Evolutionary conservation across 2,329 filamentous ascomycete species (phyloP), one percentile per base, ranked within the genome.

Genomic region (Parascedosporium putredinis): DNA sequence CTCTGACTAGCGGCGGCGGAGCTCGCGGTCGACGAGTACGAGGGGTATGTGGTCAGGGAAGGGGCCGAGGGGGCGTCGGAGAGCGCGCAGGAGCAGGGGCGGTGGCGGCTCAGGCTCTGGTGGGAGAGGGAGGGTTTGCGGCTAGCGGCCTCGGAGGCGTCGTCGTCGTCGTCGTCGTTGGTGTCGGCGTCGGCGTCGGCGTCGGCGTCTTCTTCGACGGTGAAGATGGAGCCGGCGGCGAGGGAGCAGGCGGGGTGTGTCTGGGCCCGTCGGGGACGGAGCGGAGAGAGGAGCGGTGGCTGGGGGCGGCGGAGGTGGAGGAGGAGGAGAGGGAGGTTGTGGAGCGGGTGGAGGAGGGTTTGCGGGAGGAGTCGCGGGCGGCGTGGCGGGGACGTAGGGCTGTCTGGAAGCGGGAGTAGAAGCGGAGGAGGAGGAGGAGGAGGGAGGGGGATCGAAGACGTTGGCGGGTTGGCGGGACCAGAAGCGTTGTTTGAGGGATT

Each of bases 401-500:
- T 9, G 16, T 40, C 2, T 4, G 36, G 18, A 23, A 18, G 10
- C 36, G 4, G 36, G 10, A 18, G 36, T n/a, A 4, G 36, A 3
- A 23, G 36, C 5, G 5, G n/a, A 10, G n/a, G 14, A 18, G 4
- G 16, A 18, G 16, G 34, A 20, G 18, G 36, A 18, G 22, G 36
- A 18, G 36, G 36, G 22, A 10, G 36, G 36, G 9, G 36, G 18
- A 8, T n/a, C n/a, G 36, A 40, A 40, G 36, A n/a, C n/a, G 36
- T 20, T 40, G 4, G 36, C 36, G 36, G 36, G 36, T 9, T n/a
- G 10, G 36, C 10, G 36, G 14, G 36, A 18, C 36, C 36, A 20
- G 16, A 40, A 40, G 36, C 36, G 36, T n/a, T 40, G 9, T 40
- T 40, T 40, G 36, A 40, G 22, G 36, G 36, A 40, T 40, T 40